A percentile compares a stretch with the other conserved stretches of the same genome.
phyloP scores from a whole-genome alignment of 2,329 filamentous ascomycete genomes.

The Alternaria panax region DNA sequence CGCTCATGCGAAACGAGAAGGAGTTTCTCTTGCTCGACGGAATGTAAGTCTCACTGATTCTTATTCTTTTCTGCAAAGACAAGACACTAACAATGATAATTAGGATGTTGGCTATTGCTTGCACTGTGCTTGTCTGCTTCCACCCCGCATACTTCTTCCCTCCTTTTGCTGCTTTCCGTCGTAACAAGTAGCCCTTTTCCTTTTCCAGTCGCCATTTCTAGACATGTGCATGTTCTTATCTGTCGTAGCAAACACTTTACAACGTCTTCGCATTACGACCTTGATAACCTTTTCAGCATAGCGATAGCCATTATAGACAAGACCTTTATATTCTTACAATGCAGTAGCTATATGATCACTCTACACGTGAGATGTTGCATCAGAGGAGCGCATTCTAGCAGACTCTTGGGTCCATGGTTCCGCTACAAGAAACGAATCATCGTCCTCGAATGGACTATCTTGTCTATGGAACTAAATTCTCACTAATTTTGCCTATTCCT shows the following conservation, averaged over 20 bases:
- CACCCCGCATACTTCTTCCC: slow-evolving; percentile 40
- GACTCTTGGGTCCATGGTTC: not conserved
- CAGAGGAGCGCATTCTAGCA: not conserved
- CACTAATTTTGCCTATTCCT: not conserved
- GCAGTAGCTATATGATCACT: not conserved
- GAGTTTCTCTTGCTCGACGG: slow-evolving; percentile 59
- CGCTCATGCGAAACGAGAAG: slow-evolving; percentile 55
- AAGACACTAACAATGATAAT: slow-evolving; percentile 3
- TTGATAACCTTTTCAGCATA: slow-evolving; percentile 6
- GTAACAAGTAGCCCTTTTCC: slow-evolving; percentile 11
- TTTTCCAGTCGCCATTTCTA: not conserved
- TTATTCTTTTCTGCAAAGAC: not conserved
- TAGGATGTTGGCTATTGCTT: slow-evolving; percentile 42
- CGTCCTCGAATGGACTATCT: not conserved
- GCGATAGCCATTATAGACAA: slow-evolving; percentile 2
- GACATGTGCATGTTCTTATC: slow-evolving; percentile 1
- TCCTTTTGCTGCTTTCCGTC: slow-evolving; percentile 36
- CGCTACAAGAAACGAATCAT: not conserved
- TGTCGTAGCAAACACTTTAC: not conserved
- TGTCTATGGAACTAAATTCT: not conserved
- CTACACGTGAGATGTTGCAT: not conserved
- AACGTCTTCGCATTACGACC: not conserved
- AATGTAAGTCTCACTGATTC: slow-evolving; percentile 28
- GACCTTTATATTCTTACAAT: not conserved
- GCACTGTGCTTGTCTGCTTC: slow-evolving; percentile 31